Conservation (phyloP, 495 filamentous ascomycete species). For the Aspergillus biplanus region DNA sequence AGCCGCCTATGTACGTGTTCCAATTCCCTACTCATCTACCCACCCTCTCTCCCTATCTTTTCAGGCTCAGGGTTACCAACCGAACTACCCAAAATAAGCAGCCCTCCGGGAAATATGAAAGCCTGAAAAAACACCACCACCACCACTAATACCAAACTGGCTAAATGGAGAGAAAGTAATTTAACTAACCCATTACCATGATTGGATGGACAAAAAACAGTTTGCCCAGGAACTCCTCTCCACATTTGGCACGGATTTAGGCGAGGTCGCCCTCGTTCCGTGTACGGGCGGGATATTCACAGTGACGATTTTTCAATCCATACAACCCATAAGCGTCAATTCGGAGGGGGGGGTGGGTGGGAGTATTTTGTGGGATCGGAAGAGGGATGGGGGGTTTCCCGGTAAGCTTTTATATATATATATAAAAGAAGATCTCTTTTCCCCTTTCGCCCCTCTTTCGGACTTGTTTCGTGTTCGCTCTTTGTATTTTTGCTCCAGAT, state of each 20-base stretch:
- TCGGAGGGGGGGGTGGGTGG: conserved; percentile 34
- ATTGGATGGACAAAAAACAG: conserved; percentile 40
- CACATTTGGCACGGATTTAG: conserved; percentile 85
- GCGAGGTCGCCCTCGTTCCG: conserved; percentile 89
- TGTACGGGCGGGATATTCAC: conserved; percentile 83
- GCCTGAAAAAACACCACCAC: background rate
- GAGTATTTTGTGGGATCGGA: conserved; percentile 83
- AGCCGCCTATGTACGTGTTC: conserved; percentile 71
- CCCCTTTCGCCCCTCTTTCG: conserved; percentile 14
- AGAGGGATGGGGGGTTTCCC: conserved; percentile 86
- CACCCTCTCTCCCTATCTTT: background rate
- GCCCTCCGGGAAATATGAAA: background rate
- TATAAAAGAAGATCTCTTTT: background rate
- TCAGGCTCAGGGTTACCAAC: background rate
- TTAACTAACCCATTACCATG: background rate
- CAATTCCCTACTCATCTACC: background rate
- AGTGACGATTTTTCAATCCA: conserved; percentile 60
- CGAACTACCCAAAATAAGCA: background rate
- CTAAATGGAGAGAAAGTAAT: background rate
- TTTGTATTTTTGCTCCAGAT: background rate
- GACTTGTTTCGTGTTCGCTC: conserved; percentile 4
- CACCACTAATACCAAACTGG: background rate
- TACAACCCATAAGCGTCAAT: background rate
- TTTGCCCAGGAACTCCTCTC: conserved; percentile 96
- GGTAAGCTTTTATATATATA: conserved; percentile 51